Evolutionary conservation across 768 basidiomycete species (phyloP).

Genomic region (Chalciporus sphaerocephalus): DNA sequence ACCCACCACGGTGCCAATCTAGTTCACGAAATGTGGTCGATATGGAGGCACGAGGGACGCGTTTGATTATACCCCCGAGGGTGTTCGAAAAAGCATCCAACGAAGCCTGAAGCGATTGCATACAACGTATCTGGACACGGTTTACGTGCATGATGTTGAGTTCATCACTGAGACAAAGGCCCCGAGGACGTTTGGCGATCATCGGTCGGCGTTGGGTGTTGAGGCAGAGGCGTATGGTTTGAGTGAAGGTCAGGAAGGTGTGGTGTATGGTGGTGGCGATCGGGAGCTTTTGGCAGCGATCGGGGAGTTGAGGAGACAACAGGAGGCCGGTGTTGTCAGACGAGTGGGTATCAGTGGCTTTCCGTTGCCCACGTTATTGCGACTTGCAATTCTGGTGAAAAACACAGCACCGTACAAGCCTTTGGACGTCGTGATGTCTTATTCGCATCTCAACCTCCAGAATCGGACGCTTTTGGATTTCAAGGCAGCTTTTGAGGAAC

Average conservation of each 20-base stretch:
- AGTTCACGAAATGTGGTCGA: conserved; percentile 88
- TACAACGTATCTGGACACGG: conserved; percentile 73
- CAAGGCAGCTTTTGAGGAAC: conserved; percentile 49
- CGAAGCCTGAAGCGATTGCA: conserved; percentile 65
- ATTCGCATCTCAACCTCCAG: conserved; percentile 76
- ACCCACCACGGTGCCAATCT: not conserved
- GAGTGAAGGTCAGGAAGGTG: conserved; percentile 49
- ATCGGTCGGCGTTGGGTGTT: conserved; percentile 47
- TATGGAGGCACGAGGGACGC: conserved; percentile 48
- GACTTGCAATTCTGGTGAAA: conserved; percentile 70
- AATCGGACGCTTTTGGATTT: conserved; percentile 59
- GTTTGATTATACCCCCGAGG: conserved; percentile 72
- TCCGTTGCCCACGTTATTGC: conserved; percentile 77
- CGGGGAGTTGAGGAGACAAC: conserved; percentile 58
- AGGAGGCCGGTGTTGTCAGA: conserved; percentile 68
- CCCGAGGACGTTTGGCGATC: conserved; percentile 52
- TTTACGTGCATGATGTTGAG: conserved; percentile 85
- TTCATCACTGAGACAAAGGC: conserved; percentile 56
- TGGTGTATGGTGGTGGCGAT: conserved; percentile 65
- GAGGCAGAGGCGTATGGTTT: conserved; percentile 66
- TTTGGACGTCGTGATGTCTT: conserved; percentile 75
- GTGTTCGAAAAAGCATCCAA: conserved; percentile 61
- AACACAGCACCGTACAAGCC: conserved; percentile 65
- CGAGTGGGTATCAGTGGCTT: conserved; percentile 81
- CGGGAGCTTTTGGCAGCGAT: conserved; percentile 65